Percentiles rank a stretch among this genome's conserved stretches.
Conservation (phyloP, 1,284 basidiomycete species). For the Papiliotrema fonsecae region DNA sequence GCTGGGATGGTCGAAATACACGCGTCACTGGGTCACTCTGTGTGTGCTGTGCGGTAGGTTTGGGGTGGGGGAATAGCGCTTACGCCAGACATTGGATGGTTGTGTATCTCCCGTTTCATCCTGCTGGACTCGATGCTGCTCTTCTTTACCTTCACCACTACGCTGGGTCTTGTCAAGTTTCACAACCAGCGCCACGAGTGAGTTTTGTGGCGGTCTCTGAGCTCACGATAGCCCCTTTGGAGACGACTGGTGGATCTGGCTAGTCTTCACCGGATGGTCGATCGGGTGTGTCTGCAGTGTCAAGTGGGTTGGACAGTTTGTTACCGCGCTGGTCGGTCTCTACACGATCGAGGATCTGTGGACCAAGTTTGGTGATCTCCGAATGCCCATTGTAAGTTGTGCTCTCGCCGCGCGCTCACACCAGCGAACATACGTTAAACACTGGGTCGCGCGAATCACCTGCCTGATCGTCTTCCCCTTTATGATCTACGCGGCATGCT, state of each 20-base stretch:
- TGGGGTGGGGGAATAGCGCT: background rate
- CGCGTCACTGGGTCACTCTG: conserved; percentile 84
- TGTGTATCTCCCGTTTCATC: conserved; percentile 95
- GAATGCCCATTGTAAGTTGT: conserved; percentile 72
- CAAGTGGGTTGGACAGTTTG: conserved; percentile 95
- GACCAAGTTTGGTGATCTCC: conserved; percentile 95
- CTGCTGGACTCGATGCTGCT: conserved; percentile 96
- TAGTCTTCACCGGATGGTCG: conserved; percentile 80
- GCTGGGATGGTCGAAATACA: conserved; percentile 82
- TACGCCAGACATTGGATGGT: conserved; percentile 85
- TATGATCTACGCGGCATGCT: conserved; percentile 85
- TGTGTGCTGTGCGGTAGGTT: conserved; percentile 85
- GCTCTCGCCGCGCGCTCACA: background rate
- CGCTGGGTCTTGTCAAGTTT: conserved; percentile 92
- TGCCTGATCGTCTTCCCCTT: conserved; percentile 88
- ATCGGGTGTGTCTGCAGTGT: conserved; percentile 96
- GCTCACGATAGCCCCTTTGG: conserved; percentile 68
- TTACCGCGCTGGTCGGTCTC: conserved; percentile 85
- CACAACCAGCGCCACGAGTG: conserved; percentile 91
- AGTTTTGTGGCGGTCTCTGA: conserved; percentile 34
- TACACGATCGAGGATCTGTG: conserved; percentile 98
- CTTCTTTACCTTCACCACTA: conserved; percentile 96
- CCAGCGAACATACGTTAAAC: conserved; percentile 71
- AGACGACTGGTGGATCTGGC: conserved; percentile 95
- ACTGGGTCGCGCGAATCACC: conserved; percentile 82